Percentiles rank a stretch among this genome's conserved stretches.
Evolutionary conservation across 139 green algal species (phyloP).

Genomic region (Trebouxia sp.): DNA sequence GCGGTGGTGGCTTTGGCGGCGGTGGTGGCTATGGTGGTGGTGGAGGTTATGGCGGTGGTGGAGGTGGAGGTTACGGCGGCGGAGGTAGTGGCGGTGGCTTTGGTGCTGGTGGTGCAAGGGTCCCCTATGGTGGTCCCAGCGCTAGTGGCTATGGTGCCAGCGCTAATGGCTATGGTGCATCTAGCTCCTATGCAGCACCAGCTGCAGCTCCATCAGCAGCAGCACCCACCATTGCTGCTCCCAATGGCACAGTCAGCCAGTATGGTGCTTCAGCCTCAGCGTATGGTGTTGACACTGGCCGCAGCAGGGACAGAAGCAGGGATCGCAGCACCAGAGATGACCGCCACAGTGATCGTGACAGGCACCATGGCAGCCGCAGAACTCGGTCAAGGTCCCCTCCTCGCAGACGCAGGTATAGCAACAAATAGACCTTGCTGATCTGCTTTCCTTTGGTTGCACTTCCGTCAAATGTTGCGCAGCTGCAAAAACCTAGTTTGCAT

Average conservation of each 20-base stretch:
- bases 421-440: neutral
- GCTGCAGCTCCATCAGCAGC: constrained; percentile 10
- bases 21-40: constrained; percentile 39
- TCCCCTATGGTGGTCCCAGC: neutral
- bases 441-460: no score
- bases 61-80: constrained; percentile 26
- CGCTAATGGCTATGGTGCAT: constrained; percentile 10
- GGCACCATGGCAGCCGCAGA: constrained; percentile 14
- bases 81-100: neutral
- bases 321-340: constrained; percentile 27
- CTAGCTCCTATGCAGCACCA: constrained; percentile 2
- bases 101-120: neutral
- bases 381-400: constrained; percentile 7
- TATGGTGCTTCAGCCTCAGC: constrained; percentile 36
- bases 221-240: constrained; percentile 8
- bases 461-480: no score
- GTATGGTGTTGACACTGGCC: constrained; percentile 36
- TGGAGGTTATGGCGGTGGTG: constrained; percentile 19
- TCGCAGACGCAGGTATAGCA: constrained; percentile 25
- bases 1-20: constrained; percentile 29
- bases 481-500: no score
- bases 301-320: constrained; percentile 11
- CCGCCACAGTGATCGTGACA: neutral
- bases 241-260: constrained; percentile 2
- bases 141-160: constrained; percentile 9